Percentiles rank a stretch among this genome's conserved stretches.
Conservation (phyloP, 1,284 basidiomycete genomes). For the Tilletia indica region DNA sequence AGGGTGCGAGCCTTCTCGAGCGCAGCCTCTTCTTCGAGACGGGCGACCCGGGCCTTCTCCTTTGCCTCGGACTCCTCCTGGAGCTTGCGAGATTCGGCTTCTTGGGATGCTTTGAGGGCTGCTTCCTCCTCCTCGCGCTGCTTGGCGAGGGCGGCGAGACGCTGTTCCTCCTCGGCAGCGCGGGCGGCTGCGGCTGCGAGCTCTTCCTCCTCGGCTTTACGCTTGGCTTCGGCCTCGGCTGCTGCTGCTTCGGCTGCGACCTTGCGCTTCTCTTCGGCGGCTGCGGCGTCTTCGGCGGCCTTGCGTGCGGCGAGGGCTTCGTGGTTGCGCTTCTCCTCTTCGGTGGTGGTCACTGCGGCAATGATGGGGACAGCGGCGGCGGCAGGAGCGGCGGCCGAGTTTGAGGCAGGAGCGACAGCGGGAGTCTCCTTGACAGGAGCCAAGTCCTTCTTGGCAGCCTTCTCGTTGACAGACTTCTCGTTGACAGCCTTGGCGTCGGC, state of each 20-base stretch:
- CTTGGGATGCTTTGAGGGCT: not conserved
- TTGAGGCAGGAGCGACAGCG: not conserved
- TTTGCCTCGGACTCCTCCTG: conserved; percentile 1
- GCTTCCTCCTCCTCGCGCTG: conserved; percentile 1
- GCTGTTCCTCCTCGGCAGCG: conserved; percentile 15
- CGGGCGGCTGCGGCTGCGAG: conserved; percentile 2
- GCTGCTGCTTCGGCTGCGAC: conserved; percentile 2
- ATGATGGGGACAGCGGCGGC: not conserved
- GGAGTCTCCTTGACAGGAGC: not conserved
- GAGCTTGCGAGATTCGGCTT: not conserved
- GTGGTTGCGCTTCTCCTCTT: conserved; percentile 15
- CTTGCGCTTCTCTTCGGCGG: conserved; percentile 12
- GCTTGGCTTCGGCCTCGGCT: not conserved
- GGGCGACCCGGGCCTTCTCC: conserved; percentile 2
- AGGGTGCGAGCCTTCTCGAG: not conserved
- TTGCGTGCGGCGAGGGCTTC: conserved; percentile 15
- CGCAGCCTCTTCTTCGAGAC: not conserved
- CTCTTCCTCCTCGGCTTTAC: conserved; percentile 8
- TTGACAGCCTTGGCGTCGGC: not conserved
- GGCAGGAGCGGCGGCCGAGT: not conserved
- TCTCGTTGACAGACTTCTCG: not conserved
- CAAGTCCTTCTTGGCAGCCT: not conserved
- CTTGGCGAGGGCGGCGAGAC: conserved; percentile 5
- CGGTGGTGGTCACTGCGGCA: not conserved
- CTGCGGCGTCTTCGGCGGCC: conserved; percentile 11